Evolutionary conservation across 495 filamentous ascomycete genomes (phyloP).

Genomic region (Podospora tetraspora): DNA sequence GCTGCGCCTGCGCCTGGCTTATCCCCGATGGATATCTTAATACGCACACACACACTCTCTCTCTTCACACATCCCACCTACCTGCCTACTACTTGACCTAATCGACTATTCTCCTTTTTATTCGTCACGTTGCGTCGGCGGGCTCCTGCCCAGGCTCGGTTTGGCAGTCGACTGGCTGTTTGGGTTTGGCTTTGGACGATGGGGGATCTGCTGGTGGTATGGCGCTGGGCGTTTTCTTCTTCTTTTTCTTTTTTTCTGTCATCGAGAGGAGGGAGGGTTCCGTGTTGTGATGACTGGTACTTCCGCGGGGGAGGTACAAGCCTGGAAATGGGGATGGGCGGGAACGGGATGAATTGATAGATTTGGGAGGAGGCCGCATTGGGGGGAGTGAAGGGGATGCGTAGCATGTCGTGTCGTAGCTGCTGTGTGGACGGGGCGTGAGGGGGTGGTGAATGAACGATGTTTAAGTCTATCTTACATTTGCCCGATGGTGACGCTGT

Average conservation of each 20-base stretch:
- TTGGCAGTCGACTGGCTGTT: neutral
- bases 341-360: neutral
- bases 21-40: neutral
- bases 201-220: neutral
- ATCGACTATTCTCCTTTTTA: conserved; percentile 1
- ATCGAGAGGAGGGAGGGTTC: neutral
- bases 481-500: neutral
- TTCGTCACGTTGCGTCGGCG: neutral
- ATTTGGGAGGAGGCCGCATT: neutral
- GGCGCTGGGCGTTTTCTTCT: conserved; percentile 3
- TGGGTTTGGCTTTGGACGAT: neutral
- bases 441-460: neutral
- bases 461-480: neutral
- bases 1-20: neutral
- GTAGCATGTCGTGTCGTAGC: too few species aligned
- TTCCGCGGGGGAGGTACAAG: neutral
- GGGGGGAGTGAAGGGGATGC: neutral
- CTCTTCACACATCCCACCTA: neutral
- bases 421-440: neutral
- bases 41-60: neutral
- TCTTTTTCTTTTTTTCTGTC: neutral
- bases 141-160: neutral
- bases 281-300: neutral
- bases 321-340: neutral
- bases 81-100: neutral